These are phyloP conservation scores for Yamadazyma friedrichii DNA, from an alignment of 1,139 yeast genomes.

Conservation along the genomic window DNA sequence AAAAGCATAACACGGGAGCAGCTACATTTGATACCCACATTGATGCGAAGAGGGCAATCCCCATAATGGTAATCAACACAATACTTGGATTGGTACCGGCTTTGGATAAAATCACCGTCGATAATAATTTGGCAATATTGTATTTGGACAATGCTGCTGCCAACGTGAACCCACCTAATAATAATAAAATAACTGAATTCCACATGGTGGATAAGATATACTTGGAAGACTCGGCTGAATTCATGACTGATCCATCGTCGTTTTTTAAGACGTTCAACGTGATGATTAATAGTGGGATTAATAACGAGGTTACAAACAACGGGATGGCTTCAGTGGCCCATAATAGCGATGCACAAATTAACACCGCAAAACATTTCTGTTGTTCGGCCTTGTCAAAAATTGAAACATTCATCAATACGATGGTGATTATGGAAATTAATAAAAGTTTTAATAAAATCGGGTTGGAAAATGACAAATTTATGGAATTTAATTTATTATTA, in stretches of 20 bases:
- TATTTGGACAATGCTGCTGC: conserved; percentile 74
- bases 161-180: conserved; percentile 70
- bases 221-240: conserved; percentile 53
- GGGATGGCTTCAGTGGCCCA: conserved; percentile 80
- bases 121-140: conserved; percentile 64
- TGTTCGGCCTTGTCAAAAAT: conserved; percentile 62
- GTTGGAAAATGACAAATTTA: conserved; percentile 39
- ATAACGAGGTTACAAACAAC: conserved; percentile 61
- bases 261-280: conserved; percentile 56
- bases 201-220: conserved; percentile 63
- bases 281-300: conserved; percentile 60
- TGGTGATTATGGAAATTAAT: conserved; percentile 44
- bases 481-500: conserved; percentile 16
- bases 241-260: conserved; percentile 54
- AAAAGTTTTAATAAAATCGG: conserved; percentile 49
- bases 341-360: conserved; percentile 64
- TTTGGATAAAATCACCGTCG: conserved; percentile 60
- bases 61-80: conserved; percentile 63
- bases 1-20: conserved; percentile 71
- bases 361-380: conserved; percentile 64
- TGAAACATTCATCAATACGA: conserved; percentile 48
- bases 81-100: conserved; percentile 69
- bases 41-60: conserved; percentile 64
- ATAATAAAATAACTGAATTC: conserved; percentile 69
- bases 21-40: conserved; percentile 85